Percentiles rank a stretch among this genome's conserved stretches.
These are phyloP conservation scores for Botrytis galanthina DNA, from an alignment of 2,329 filamentous ascomycete genomes.

Conservation along the genomic window DNA sequence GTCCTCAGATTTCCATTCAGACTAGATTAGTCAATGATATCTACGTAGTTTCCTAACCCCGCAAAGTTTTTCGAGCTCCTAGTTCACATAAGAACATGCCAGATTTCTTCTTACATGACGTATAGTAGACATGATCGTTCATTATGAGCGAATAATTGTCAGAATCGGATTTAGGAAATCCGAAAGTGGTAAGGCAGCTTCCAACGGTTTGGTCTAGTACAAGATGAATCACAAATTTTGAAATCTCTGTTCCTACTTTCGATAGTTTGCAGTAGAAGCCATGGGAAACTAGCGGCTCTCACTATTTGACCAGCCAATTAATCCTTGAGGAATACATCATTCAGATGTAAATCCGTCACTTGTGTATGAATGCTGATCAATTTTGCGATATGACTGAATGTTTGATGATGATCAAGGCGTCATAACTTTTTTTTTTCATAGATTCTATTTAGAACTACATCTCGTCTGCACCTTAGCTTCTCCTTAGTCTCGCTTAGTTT, in stretches of 20 bases:
- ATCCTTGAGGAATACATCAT: not conserved
- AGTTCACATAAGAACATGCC: not conserved
- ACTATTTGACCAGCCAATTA: not conserved
- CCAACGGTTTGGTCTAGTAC: not conserved
- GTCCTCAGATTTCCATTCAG: not conserved
- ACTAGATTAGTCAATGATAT: not conserved
- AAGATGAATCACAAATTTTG: not conserved
- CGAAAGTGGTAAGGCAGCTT: not conserved
- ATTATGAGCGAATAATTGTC: not conserved
- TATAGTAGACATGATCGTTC: not conserved
- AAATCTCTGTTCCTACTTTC: not conserved
- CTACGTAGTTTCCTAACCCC: not conserved
- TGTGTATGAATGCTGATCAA: no score
- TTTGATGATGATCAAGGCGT: not conserved
- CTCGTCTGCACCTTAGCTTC: not conserved
- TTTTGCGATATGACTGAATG: not conserved
- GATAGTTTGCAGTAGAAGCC: not conserved
- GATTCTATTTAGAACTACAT: not conserved
- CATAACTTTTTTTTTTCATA: no score
- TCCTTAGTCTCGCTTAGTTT: not conserved
- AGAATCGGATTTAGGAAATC: not conserved
- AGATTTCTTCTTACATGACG: not conserved
- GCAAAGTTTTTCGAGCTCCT: not conserved
- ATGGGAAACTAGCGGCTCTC: rapidly evolving
- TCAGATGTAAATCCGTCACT: not conserved